Base-by-base conservation (phyloP, 2,329 filamentous ascomycete genomes). In the Arthrobotrys sinensis region DNA sequence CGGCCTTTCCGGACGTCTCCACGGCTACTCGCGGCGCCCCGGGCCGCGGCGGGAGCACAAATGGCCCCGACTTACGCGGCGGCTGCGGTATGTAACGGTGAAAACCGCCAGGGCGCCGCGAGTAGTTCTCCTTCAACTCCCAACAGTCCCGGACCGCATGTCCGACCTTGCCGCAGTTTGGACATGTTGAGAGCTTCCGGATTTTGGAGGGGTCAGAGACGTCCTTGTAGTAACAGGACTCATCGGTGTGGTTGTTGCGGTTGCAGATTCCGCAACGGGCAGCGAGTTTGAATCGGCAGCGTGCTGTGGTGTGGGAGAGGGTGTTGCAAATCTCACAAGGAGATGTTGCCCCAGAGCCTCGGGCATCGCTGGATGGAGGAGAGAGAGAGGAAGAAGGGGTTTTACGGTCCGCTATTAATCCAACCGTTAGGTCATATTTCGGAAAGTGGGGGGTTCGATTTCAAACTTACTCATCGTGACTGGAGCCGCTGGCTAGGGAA, bases 181-280 rank as follows among this genome's bases (percentile, higher is more conserved):
- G n/a, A 38, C 72, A 76, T 5, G 24, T 28, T 7, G 72, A 43
- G 8, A 65, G 46, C 57, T 70, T 76, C 6, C 12, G 45, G 24
- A 70, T 70, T 28, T 53, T 57, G 2, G 46, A 48, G 10, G 72
- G 65, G 38, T 76, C 65, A 6, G 55, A 40, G 38, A 66, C 65
- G 40, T 62, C 28, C 36, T 60, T 76, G 65, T 65, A 76, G 65
- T 38, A 76, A 16, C 72, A 76, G 6, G 46, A 36, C 5, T 32
- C n/a, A 2, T 46, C 34, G 7, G n/a, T 50, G 72, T 70, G 72
- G 38, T 76, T 76, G 48, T 65, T 69, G 14, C 72, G 45, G 34
- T 64, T n/a, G 46, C 71, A 76, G 11, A 76, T 67, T 28, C 7
- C 21, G 36, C 71, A 76, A 50, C 45, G 53, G 4, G 12, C 24